Percentiles rank a stretch among this genome's conserved stretches.
Conservation (phyloP, 2,329 filamentous ascomycete genomes). For the Exophiala alcalophila region DNA sequence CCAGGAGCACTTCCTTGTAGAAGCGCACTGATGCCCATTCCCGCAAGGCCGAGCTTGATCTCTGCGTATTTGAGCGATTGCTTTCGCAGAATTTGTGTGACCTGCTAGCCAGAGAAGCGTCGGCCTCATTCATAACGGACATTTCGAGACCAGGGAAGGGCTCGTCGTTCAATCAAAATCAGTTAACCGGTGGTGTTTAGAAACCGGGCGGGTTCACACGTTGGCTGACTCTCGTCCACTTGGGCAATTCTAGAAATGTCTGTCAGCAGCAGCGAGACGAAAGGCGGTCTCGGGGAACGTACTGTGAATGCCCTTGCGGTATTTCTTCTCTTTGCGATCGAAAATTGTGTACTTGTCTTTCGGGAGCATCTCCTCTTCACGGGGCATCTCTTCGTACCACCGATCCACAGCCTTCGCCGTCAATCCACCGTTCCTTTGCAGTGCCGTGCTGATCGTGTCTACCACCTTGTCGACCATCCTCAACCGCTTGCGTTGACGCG, state of each 20-base stretch:
- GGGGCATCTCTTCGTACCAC: conserved; percentile 96
- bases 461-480: conserved; percentile 86
- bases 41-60: no score
- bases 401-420: conserved; percentile 73
- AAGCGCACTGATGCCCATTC: no score
- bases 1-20: no score
- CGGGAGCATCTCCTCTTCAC: conserved; percentile 90
- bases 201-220: conserved; percentile 92
- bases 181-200: conserved; percentile 40
- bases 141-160: not conserved
- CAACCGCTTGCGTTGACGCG: conserved; percentile 77
- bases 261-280: conserved; percentile 10
- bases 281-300: conserved; percentile 43
- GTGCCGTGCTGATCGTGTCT: conserved; percentile 72
- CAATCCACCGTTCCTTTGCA: conserved; percentile 68
- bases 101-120: no score
- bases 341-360: conserved; percentile 98
- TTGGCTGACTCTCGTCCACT: conserved; percentile 96
- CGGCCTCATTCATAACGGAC: no score
- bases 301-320: conserved; percentile 98
- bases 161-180: not conserved
- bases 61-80: no score
- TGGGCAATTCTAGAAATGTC: conserved; percentile 63
- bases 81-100: no score
- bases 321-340: conserved; percentile 91